Evolutionary conservation across 1,139 yeast species (phyloP).

Genomic region (Suhomyces guaymorum): DNA sequence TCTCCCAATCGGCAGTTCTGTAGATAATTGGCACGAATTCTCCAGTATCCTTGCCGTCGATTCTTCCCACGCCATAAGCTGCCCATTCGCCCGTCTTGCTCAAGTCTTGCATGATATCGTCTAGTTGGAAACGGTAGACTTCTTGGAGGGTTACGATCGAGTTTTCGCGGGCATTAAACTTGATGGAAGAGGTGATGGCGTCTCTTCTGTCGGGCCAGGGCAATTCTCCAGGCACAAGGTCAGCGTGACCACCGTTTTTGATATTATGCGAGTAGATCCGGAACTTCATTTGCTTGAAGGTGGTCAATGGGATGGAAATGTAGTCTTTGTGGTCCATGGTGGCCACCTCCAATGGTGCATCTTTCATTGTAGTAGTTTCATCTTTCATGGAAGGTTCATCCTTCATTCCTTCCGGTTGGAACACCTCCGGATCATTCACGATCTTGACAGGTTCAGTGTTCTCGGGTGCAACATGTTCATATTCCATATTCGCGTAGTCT

Average conservation of each 20-base stretch:
- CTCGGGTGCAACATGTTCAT: too few relatives aligned
- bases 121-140: constrained; percentile 35
- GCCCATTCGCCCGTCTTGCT: constrained; percentile 34
- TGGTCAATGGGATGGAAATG: constrained; percentile 19
- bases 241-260: constrained; percentile 35
- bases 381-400: too few relatives aligned
- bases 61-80: constrained; percentile 37
- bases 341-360: too few relatives aligned
- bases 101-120: constrained; percentile 32
- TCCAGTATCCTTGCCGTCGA: constrained; percentile 34
- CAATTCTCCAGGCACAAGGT: constrained; percentile 32
- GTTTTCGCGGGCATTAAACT: constrained; percentile 25
- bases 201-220: constrained; percentile 31
- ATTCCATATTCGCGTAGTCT: too few relatives aligned
- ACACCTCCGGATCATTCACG: too few relatives aligned
- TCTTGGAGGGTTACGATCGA: constrained; percentile 40
- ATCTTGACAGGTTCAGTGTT: too few relatives aligned
- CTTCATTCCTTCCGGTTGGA: too few relatives aligned
- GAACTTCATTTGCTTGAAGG: constrained; percentile 22
- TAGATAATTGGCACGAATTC: constrained; percentile 40
- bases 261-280: constrained; percentile 43
- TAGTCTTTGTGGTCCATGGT: constrained; percentile 20
- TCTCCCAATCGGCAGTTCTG: constrained; percentile 33
- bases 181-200: constrained; percentile 31
- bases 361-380: too few relatives aligned